Base-by-base conservation (phyloP, 306 rosid genomes). In the Elaeagnus macrophylla region DNA sequence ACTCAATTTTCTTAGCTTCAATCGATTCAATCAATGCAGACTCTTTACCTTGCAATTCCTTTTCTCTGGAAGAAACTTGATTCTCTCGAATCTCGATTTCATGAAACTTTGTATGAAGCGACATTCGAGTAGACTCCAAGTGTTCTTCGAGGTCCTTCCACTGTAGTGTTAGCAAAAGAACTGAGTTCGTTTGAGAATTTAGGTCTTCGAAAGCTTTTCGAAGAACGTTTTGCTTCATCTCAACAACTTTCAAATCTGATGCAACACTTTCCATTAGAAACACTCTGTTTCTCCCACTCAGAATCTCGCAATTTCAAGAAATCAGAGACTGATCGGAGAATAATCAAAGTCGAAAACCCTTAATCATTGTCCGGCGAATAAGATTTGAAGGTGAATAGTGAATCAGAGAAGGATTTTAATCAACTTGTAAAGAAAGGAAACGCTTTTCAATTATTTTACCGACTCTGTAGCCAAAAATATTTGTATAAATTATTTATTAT, bases 81-180 rank as follows among this genome's bases (percentile, higher is more conserved):
- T 51, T 54, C 18, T 60, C 64, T 1, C 37, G 37, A 9, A 37
- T 43, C 54, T 16, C 46, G 1, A 75, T 25, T 16, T 20, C 35
- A n/a, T 35, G 20, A 7, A 42, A 53, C 20, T 37, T 59, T 6
- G 40, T 40, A 10, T 17, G 61, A 2, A 73, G 37, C 45, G 37
- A 39, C 13, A 59, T 59, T n/a, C 60, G 53, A 1, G 54, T 39
- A 5, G 69, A 70, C 12, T 75, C 82, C 1, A 78, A 78, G 42
- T 73, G 75, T 25, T 50, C 68, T 54, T 78, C 78, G 41, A 82
- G 64, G 16, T 82, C 84, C 46, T 75, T 70, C 84, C 84, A 69
- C 17, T 75, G 77, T 1, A 72, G 55, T 14, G 68, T 53, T 20
- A 77, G 54, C 38, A 58, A 9, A 18, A 65, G 39, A 17, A 77